These are phyloP conservation scores for Cutaneotrichosporon mucoides DNA, from an alignment of 1,284 basidiomycete species.

Conservation along the genomic window DNA sequence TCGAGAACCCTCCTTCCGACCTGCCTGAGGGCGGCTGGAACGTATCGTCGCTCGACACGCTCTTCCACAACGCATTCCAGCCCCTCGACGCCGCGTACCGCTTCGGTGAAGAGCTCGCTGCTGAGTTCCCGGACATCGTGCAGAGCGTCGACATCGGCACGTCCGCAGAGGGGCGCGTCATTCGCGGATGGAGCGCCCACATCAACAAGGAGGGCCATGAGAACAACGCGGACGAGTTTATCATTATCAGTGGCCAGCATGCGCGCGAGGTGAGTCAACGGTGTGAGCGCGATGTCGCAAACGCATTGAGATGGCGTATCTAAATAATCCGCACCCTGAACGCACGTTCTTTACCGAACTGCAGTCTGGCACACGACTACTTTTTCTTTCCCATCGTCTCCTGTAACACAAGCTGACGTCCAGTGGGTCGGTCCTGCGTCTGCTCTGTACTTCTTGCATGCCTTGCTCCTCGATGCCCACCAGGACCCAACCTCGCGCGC, in stretches of 20 bases:
- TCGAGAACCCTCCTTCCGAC: constrained; percentile 3
- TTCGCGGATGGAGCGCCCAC: constrained; percentile 35
- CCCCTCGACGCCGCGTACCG: constrained; percentile 34
- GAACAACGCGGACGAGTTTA: constrained; percentile 51
- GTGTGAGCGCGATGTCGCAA: too few relatives aligned
- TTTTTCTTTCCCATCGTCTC: too few relatives aligned
- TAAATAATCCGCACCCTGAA: too few relatives aligned
- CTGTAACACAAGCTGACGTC: neutral
- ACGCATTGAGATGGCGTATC: too few relatives aligned
- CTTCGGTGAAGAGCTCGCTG: constrained; percentile 39
- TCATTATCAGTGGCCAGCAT: constrained; percentile 72
- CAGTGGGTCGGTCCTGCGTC: constrained; percentile 78
- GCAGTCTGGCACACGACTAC: too few relatives aligned
- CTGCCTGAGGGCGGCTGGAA: constrained; percentile 25
- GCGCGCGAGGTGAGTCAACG: constrained; percentile 63
- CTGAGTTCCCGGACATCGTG: constrained; percentile 33
- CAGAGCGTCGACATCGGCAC: constrained; percentile 29
- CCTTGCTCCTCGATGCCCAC: constrained; percentile 56
- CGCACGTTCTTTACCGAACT: too few relatives aligned
- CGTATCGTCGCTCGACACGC: constrained; percentile 27
- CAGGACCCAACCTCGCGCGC: constrained; percentile 25
- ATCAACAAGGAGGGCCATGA: constrained; percentile 12
- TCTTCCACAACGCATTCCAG: constrained; percentile 47
- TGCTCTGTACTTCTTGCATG: constrained; percentile 67
- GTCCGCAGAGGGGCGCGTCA: constrained; percentile 35